Conservation (phyloP, 176 grass and related monocot genomes). For the Avena insularis region DNA sequence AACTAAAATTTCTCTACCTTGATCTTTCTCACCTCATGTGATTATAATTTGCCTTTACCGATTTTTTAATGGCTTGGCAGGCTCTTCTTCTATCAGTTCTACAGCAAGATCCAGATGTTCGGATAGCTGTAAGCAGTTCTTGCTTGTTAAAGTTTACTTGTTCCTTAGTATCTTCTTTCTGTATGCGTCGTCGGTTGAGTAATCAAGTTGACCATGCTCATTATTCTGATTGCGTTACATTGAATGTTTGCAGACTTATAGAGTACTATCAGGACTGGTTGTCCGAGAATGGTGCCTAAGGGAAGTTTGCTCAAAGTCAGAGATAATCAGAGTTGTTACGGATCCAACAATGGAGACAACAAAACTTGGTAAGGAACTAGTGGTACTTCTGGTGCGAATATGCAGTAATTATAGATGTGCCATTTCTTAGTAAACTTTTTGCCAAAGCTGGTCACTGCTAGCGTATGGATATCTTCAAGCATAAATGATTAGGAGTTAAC, state of each 20-base stretch:
- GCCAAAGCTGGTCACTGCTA: too few species aligned
- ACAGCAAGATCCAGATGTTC: constrained; percentile 75
- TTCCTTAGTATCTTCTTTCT: constrained; percentile 25
- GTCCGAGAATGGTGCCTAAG: constrained; percentile 79
- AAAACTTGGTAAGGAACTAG: constrained; percentile 69
- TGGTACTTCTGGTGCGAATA: constrained; percentile 8
- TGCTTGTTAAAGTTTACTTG: constrained; percentile 35
- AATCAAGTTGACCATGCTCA: constrained; percentile 12
- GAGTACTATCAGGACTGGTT: constrained; percentile 70
- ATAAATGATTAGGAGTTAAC: neutral
- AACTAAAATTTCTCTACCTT: constrained; percentile 26
- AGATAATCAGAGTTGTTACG: constrained; percentile 78
- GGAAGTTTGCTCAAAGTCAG: constrained; percentile 76
- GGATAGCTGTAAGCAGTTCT: constrained; percentile 76
- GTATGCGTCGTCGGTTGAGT: neutral
- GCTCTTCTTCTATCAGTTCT: constrained; percentile 80
- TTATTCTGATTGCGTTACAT: constrained; percentile 1
- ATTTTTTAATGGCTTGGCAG: constrained; percentile 47
- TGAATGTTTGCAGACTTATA: constrained; percentile 69
- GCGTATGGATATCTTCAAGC: too few species aligned
- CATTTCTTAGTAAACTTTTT: neutral
- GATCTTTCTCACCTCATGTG: constrained; percentile 31
- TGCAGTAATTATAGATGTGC: neutral
- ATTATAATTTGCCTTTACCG: constrained; percentile 8
- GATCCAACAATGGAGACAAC: constrained; percentile 67